phyloP scores from a whole-genome alignment of 2,329 filamentous ascomycete genomes.

The Magnaporthales sp. region DNA sequence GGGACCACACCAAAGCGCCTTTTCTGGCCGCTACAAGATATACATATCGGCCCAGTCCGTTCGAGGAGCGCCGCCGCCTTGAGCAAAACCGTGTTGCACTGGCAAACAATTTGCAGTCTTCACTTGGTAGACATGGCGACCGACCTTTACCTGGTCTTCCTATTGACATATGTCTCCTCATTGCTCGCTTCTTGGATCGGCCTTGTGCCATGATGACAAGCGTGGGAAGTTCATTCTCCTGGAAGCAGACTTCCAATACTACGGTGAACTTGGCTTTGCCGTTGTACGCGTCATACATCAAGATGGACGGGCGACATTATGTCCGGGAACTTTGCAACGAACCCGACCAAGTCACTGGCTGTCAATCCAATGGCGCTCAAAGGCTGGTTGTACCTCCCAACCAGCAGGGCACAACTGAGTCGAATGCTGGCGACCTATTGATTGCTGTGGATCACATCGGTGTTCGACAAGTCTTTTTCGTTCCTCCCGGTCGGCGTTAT shows the following conservation, averaged over 20 bases:
- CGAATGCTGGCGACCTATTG: background rate
- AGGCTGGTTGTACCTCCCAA: background rate
- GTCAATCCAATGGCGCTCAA: background rate
- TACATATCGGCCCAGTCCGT: background rate
- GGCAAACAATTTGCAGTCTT: background rate
- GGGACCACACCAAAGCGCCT: background rate
- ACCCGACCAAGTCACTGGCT: background rate
- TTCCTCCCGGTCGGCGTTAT: background rate
- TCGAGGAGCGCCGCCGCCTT: background rate
- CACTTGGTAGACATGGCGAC: background rate
- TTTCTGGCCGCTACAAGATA: background rate
- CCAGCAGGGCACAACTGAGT: background rate
- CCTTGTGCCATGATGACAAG: background rate
- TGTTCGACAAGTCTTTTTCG: background rate
- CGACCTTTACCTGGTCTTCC: background rate
- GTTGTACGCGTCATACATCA: background rate
- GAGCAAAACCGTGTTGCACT: background rate
- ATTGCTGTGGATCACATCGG: background rate
- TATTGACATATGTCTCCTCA: background rate
- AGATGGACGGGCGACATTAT: background rate
- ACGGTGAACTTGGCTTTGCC: background rate
- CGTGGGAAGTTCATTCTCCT: background rate
- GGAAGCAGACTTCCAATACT: background rate
- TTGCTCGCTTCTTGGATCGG: background rate
- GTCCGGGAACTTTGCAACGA: background rate